phyloP scores from a whole-genome alignment of 345 rosid genomes.

The Litchi chinensis region DNA sequence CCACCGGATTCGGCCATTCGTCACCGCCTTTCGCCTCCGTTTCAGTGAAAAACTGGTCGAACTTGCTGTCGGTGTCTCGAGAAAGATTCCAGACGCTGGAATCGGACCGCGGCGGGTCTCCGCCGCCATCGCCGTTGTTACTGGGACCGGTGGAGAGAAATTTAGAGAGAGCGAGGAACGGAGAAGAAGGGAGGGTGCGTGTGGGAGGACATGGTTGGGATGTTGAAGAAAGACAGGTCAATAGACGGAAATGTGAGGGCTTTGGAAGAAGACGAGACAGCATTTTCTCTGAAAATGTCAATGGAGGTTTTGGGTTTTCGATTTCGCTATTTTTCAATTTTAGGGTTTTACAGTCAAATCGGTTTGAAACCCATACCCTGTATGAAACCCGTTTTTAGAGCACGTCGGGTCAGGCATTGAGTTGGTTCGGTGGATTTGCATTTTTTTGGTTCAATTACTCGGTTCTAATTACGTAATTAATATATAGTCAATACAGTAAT shows the following conservation, averaged over 20 bases:
- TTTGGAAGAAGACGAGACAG: slow-evolving; percentile 67
- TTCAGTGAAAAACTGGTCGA: slow-evolving; percentile 36
- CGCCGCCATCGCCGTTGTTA: slow-evolving; percentile 22
- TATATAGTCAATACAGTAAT: no score
- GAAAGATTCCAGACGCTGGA: slow-evolving; percentile 56
- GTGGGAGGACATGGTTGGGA: slow-evolving; percentile 25
- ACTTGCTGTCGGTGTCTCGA: slow-evolving; percentile 44
- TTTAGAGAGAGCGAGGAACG: slow-evolving; percentile 27
- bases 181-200: slow-evolving; percentile 20
- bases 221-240: slow-evolving; percentile 42
- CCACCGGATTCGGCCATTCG: no score
- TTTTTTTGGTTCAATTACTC: no score
- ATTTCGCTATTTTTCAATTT: not conserved
- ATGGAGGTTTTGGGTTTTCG: not conserved
- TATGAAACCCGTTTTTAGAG: not conserved
- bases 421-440: no score
- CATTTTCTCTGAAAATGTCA: slow-evolving; percentile 38
- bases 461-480: no score
- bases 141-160: slow-evolving; percentile 49
- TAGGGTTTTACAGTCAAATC: slow-evolving; percentile 5
- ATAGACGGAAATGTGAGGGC: slow-evolving; percentile 58
- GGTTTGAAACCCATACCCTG: not conserved
- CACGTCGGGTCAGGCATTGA: no score
- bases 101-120: slow-evolving; percentile 23
- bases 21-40: slow-evolving; percentile 36